These are phyloP conservation scores for Cyberlindnera veronae DNA, from an alignment of 805 yeast genomes.

Conservation along the genomic window DNA sequence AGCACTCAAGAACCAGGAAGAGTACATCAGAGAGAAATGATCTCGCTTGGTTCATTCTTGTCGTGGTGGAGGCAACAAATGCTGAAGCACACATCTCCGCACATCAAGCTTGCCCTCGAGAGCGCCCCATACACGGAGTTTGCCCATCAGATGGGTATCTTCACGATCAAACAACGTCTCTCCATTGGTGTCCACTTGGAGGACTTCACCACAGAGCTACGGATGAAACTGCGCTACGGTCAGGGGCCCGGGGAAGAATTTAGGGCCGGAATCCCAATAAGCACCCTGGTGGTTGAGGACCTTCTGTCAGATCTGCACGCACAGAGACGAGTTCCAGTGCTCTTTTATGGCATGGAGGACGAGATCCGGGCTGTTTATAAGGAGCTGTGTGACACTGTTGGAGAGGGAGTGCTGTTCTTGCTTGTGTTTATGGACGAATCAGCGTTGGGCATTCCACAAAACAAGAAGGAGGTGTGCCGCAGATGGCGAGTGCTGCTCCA, in stretches of 20 bases:
- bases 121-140: slow-evolving; percentile 1
- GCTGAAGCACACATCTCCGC: background rate
- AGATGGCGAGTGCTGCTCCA: background rate
- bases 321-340: background rate
- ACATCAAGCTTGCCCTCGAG: background rate
- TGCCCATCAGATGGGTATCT: background rate
- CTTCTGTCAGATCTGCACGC: background rate
- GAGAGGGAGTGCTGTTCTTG: slow-evolving; percentile 2
- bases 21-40: background rate
- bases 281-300: background rate
- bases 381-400: background rate
- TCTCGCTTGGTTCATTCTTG: background rate
- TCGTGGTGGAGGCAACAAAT: slow-evolving; percentile 5
- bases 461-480: background rate
- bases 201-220: background rate
- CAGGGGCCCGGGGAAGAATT: background rate
- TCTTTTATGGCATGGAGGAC: slow-evolving; percentile 1
- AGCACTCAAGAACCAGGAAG: background rate
- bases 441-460: background rate
- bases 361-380: background rate
- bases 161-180: background rate
- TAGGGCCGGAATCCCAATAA: background rate
- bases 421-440: background rate
- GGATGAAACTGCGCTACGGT: background rate
- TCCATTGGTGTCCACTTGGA: slow-evolving; percentile 1